Evolutionary conservation across 2,329 filamentous ascomycete species (phyloP).

Genomic region (Talaromyces sp.): DNA sequence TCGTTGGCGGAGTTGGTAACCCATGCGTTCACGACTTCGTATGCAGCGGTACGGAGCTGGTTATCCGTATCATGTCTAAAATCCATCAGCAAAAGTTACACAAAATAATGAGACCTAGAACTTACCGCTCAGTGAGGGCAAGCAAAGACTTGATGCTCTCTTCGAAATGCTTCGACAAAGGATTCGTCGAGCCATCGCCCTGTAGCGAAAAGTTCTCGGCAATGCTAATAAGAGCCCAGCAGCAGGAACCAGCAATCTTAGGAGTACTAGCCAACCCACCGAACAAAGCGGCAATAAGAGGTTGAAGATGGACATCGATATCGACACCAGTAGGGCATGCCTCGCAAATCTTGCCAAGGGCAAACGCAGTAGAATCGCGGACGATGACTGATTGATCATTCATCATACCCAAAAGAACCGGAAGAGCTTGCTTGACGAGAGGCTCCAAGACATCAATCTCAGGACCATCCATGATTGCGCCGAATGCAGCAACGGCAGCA

Average conservation of each 20-base stretch:
- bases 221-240: slow-evolving; percentile 98
- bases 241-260: slow-evolving; percentile 98
- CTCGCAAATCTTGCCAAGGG: slow-evolving; percentile 93
- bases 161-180: slow-evolving; percentile 88
- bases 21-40: slow-evolving; percentile 94
- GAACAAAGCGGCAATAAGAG: slow-evolving; percentile 84
- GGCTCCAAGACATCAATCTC: slow-evolving; percentile 89
- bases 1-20: slow-evolving; percentile 87
- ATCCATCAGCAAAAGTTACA: slow-evolving; percentile 9
- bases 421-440: slow-evolving; percentile 91
- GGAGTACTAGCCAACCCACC: slow-evolving; percentile 82
- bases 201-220: slow-evolving; percentile 93
- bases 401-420: slow-evolving; percentile 89
- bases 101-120: slow-evolving; percentile 11
- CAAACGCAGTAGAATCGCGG: slow-evolving; percentile 92
- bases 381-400: slow-evolving; percentile 85
- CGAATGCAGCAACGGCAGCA: slow-evolving; percentile 93
- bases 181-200: slow-evolving; percentile 71
- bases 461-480: slow-evolving; percentile 97
- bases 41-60: slow-evolving; percentile 87
- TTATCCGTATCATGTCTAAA: slow-evolving; percentile 69
- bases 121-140: slow-evolving; percentile 71
- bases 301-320: slow-evolving; percentile 73
- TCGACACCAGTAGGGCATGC: slow-evolving; percentile 90
- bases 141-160: slow-evolving; percentile 83